Percentiles rank a stretch among this genome's conserved stretches.
Evolutionary conservation across 2,329 filamentous ascomycete genomes (phyloP).

Genomic region (Penicillium sp.): DNA sequence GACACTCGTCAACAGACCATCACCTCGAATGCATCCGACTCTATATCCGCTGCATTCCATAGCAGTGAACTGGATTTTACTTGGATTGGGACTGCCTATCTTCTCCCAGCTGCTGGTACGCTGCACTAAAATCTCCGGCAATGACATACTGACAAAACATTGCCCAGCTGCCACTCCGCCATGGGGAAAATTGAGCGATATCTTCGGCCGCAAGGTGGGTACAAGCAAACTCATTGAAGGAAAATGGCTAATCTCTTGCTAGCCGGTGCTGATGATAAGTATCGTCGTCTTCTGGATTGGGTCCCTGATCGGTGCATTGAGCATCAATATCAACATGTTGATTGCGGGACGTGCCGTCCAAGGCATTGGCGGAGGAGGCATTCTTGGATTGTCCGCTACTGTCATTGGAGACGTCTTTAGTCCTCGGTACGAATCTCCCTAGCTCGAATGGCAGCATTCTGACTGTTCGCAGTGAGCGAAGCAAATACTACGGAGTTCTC

Average conservation of each 20-base stretch:
- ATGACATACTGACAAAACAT: background rate
- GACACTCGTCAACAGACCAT: slow-evolving; percentile 1
- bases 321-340: background rate
- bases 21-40: background rate
- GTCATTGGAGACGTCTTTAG: slow-evolving; percentile 4
- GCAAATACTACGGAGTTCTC: slow-evolving; percentile 28
- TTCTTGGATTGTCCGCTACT: slow-evolving; percentile 1
- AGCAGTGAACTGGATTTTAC: background rate
- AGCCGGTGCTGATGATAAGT: background rate
- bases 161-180: background rate
- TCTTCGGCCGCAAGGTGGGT: slow-evolving; percentile 1
- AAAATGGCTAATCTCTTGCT: background rate
- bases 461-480: slow-evolving; percentile 1
- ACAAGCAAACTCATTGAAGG: background rate
- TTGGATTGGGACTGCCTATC: slow-evolving; percentile 6
- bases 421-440: background rate
- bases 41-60: slow-evolving; percentile 2
- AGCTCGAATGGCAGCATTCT: background rate
- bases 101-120: background rate
- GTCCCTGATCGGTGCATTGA: background rate
- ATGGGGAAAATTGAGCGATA: slow-evolving; percentile 3
- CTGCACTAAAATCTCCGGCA: no score
- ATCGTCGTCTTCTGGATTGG: slow-evolving; percentile 5
- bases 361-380: slow-evolving; percentile 5
- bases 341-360: slow-evolving; percentile 1